phyloP scores from a whole-genome alignment of 768 basidiomycete genomes.

The Pleurotus ostreatus region DNA sequence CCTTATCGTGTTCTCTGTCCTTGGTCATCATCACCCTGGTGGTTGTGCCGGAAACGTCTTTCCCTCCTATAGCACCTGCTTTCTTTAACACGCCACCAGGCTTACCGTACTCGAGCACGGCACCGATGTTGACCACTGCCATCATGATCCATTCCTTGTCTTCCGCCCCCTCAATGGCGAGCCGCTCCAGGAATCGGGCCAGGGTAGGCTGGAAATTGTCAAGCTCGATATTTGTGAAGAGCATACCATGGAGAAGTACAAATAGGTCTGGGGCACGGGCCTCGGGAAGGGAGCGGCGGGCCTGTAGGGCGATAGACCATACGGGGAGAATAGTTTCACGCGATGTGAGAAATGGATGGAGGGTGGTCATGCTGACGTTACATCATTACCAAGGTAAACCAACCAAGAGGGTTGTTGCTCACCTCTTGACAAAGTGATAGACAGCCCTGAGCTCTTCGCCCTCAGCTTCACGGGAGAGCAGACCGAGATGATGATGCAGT shows the following conservation, averaged over 20 bases:
- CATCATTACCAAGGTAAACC: slow-evolving; percentile 6
- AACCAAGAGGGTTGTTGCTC: slow-evolving; percentile 19
- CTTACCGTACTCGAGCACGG: slow-evolving; percentile 85
- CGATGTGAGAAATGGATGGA: slow-evolving; percentile 83
- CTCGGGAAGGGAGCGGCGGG: slow-evolving; percentile 73
- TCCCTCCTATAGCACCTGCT: slow-evolving; percentile 45
- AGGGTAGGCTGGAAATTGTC: slow-evolving; percentile 85
- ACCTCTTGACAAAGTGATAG: slow-evolving; percentile 97
- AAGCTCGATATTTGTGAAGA: slow-evolving; percentile 92
- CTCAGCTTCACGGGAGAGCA: slow-evolving; percentile 80
- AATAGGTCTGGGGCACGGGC: slow-evolving; percentile 76
- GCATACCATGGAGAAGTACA: slow-evolving; percentile 91
- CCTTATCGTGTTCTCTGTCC: slow-evolving; percentile 41
- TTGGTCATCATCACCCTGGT: slow-evolving; percentile 45
- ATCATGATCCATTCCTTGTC: slow-evolving; percentile 97
- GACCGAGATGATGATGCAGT: slow-evolving; percentile 89
- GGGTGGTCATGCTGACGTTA: slow-evolving; percentile 73
- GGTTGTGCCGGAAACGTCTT: slow-evolving; percentile 26
- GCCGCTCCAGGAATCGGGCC: slow-evolving; percentile 81
- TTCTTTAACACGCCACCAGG: slow-evolving; percentile 66
- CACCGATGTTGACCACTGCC: slow-evolving; percentile 79
- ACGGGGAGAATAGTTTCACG: slow-evolving; percentile 86
- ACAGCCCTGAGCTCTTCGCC: slow-evolving; percentile 79
- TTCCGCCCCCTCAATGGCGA: slow-evolving; percentile 76
- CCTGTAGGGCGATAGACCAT: slow-evolving; percentile 78